Conservation (phyloP, 1,139 yeast genomes). For the Zygosaccharomyces pseudobailii region DNA sequence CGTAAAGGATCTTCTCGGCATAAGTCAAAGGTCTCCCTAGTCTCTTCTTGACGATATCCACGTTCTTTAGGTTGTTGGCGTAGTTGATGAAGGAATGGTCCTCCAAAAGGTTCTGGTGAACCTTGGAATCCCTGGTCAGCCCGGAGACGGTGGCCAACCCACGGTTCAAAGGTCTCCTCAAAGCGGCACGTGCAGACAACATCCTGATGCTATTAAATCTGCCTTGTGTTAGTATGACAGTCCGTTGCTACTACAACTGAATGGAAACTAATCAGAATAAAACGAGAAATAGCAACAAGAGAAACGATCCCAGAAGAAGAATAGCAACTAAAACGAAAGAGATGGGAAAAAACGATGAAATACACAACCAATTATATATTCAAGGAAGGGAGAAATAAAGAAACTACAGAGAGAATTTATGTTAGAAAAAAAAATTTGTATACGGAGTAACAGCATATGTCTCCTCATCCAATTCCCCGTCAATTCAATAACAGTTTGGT, state of each 20-base stretch:
- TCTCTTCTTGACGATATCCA: constrained; percentile 81
- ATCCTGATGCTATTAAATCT: constrained; percentile 16
- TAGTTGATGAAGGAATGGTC: constrained; percentile 73
- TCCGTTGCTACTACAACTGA: not conserved
- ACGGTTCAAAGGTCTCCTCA: constrained; percentile 40
- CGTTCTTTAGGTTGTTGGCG: constrained; percentile 76
- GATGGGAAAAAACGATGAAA: not conserved
- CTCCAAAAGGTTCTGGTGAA: constrained; percentile 88
- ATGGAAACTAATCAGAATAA: not conserved
- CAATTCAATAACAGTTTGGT: not conserved
- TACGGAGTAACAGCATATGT: not conserved
- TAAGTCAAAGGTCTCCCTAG: constrained; percentile 91
- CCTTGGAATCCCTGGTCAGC: constrained; percentile 86
- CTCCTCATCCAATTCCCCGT: not conserved
- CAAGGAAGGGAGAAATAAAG: not conserved
- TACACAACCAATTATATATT: not conserved
- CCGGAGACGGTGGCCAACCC: constrained; percentile 66
- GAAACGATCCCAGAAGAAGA: not conserved
- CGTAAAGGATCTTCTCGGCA: constrained; percentile 94
- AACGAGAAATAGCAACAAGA: not conserved
- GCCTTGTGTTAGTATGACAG: not conserved
- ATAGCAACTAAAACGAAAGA: not conserved
- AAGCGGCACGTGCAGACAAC: constrained; percentile 39
- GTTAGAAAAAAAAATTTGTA: not conserved
- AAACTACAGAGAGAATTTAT: not conserved